phyloP scores from a whole-genome alignment of 495 filamentous ascomycete species.

The Talaromyces wortmannii region DNA sequence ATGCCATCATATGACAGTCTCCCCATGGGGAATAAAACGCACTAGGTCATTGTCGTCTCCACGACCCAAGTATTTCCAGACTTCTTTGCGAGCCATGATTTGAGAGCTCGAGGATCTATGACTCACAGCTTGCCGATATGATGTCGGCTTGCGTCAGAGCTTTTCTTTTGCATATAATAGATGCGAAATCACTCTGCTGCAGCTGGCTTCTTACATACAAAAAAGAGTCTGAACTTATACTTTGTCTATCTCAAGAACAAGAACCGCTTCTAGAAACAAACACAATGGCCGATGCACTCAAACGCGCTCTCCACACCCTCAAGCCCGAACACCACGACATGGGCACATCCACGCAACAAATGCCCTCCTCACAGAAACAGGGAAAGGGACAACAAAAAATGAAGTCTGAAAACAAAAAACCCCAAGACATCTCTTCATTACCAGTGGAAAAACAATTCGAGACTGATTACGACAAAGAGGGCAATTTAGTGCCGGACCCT shows the following conservation, averaged over 20 bases:
- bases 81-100: neutral
- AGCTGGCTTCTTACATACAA: neutral
- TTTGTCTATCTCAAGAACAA: neutral
- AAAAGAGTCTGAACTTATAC: neutral
- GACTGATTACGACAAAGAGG: conserved; percentile 2
- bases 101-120: neutral
- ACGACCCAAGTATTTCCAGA: neutral
- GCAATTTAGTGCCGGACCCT: conserved; percentile 3
- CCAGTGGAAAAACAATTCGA: conserved; percentile 5
- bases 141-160: neutral
- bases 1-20: neutral
- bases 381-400: neutral
- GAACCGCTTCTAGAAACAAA: neutral
- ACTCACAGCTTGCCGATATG: neutral
- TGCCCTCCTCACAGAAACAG: neutral
- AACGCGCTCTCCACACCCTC: neutral
- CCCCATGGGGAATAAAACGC: neutral
- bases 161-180: neutral
- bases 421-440: neutral
- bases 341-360: neutral
- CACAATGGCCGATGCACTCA: neutral
- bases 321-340: neutral
- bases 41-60: neutral
- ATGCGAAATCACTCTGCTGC: neutral
- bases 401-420: neutral